phyloP scores from a whole-genome alignment of 1,139 yeast genomes.

The Scheffersomyces parashehatae region DNA sequence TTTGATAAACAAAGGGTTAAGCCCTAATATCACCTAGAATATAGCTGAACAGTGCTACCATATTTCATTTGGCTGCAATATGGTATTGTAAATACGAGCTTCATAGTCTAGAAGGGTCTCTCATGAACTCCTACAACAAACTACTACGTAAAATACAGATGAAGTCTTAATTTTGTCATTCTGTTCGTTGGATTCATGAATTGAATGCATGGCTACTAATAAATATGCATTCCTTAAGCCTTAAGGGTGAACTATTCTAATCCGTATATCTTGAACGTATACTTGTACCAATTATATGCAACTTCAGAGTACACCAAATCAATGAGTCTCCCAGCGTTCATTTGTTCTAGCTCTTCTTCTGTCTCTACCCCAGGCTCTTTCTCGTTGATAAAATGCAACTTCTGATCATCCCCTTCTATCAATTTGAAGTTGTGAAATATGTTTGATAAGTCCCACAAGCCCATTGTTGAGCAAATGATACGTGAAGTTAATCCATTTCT shows the following conservation, averaged over 20 bases:
- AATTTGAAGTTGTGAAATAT: conserved; percentile 17
- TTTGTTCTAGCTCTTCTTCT: not conserved
- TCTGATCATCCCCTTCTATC: conserved; percentile 6
- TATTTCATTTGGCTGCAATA: no score
- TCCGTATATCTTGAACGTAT: conserved; percentile 22
- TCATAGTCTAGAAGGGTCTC: no score
- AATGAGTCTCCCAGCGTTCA: not conserved
- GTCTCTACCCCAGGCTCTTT: not conserved
- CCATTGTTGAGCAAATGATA: conserved; percentile 31
- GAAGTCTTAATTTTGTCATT: no score
- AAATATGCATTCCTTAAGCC: no score
- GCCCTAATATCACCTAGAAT: no score
- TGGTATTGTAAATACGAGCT: no score
- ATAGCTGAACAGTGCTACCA: no score
- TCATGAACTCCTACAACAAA: no score
- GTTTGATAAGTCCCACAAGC: conserved; percentile 35
- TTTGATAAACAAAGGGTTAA: no score
- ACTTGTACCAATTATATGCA: conserved; percentile 14
- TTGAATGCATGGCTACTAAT: no score
- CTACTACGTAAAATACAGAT: no score
- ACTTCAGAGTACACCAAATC: conserved; percentile 3
- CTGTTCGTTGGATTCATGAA: no score
- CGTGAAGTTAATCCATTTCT: conserved; percentile 26
- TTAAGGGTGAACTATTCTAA: conserved; percentile 12
- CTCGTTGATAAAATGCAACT: not conserved